phyloP scores from a whole-genome alignment of 1,284 basidiomycete species.

The Meira nashicola region DNA sequence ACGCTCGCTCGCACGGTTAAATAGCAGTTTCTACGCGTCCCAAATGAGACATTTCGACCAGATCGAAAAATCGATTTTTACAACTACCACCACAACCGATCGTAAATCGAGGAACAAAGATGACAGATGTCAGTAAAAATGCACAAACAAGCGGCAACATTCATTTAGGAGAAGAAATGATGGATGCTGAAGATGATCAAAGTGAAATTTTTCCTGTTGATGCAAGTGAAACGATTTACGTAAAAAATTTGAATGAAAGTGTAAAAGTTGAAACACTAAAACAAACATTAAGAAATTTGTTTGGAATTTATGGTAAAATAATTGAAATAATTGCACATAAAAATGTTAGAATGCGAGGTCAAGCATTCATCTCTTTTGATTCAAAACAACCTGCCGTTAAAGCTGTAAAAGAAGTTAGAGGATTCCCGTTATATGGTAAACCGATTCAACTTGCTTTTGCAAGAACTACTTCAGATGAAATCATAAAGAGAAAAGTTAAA shows the following conservation, averaged over 20 bases:
- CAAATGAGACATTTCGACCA: no score
- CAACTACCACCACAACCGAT: no score
- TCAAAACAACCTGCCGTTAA: slow-evolving; percentile 74
- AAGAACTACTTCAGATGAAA: slow-evolving; percentile 77
- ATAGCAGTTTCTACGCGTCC: no score
- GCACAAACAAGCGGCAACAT: no score
- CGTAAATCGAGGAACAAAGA: no score
- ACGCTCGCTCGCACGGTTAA: no score
- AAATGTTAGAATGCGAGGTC: slow-evolving; percentile 93
- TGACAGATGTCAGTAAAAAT: no score
- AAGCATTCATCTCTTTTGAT: slow-evolving; percentile 91
- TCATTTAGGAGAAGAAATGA: no score
- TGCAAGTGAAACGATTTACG: slow-evolving; percentile 68
- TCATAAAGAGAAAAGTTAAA: slow-evolving; percentile 58
- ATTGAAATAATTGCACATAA: slow-evolving; percentile 85
- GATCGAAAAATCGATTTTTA: no score
- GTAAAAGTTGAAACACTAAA: slow-evolving; percentile 85
- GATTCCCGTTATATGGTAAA: slow-evolving; percentile 93
- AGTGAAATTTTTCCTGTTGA: background rate
- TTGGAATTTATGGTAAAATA: slow-evolving; percentile 87
- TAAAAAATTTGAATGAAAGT: slow-evolving; percentile 96
- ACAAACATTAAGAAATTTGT: slow-evolving; percentile 76
- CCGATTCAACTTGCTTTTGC: slow-evolving; percentile 97
- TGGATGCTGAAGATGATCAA: slow-evolving; percentile 3
- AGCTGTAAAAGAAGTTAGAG: slow-evolving; percentile 83